Evolutionary conservation across 2,329 filamentous ascomycete species (phyloP), one percentile per base, ranked within the genome.

Genomic region (Botrytis deweyae): DNA sequence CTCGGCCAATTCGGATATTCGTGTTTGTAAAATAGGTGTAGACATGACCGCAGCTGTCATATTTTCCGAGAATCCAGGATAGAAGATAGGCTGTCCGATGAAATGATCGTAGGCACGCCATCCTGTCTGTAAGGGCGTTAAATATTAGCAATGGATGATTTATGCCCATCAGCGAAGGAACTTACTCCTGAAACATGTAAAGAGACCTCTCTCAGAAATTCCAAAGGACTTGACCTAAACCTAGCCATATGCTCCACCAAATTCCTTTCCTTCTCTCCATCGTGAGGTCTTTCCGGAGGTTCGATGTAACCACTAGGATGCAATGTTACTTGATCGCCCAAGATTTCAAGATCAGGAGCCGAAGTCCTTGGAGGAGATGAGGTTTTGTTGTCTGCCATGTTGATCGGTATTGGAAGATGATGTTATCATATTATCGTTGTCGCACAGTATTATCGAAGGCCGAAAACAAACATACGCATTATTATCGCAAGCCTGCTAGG

Each of bases 31-130:
- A 77, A 97, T 88, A 0, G 91, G 89, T 52, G 93, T 93, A 25
- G 88, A 90, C 78, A 98, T 85, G 42, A 98, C 92, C 78, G 88
- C 87, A 36, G 86, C 85, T 83, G 93, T 97, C 89, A 99, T 97
- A 74, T 94, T 90, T 76, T 98, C 95, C 42, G 91, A 92, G 84
- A 97, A 99, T 40, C 96, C 96, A 0, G 91, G 84, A 82, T 98
- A 99, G 85, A 95, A 98, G 76, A 98, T 91, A 16, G 94, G 94
- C 82, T 97, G 95, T 36, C 96, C 96, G 78, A 98, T 91, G 76
- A 95, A 88, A 76, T 92, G 86, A 80, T 98, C 94, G 84, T 99
- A 99, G 75, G 93, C 93, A 75, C 96, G 93, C 96, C 96, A 99
- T 81, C 95, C 95, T 69, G 93, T 92, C 72, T 74, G 22, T 8